Base-by-base conservation (phyloP, 768 basidiomycete species). In the Boletus barrowsii region DNA sequence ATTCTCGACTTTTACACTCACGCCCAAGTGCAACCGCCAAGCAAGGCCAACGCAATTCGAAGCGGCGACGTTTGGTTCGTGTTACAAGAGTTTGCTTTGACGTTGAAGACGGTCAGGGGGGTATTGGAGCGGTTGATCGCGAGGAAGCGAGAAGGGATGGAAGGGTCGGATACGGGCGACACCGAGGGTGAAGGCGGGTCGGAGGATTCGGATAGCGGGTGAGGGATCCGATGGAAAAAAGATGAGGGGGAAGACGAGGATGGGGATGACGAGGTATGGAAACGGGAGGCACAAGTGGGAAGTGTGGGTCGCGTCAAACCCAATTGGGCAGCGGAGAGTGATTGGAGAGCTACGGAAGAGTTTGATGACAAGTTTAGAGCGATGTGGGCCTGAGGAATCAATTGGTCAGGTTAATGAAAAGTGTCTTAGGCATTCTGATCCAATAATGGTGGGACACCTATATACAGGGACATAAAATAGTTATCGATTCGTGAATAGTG, bases 1-100 rank as follows among this genome's bases (percentile, higher is more conserved):
- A 65, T 88, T 15, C 70, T 80, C 42, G 88, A 90, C 62, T 90
- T 87, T 68, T 87, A 79, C 62, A 76, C 65, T 1, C 88, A 89
- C 53, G 88, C 87, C 0, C 83, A 84, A 62, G 69, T 73, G 8
- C 62, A 68, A 3, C 72, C 81, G 2, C 65, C 87, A 33, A 72
- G 71, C 11, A 57, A 57, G 0, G 82, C 83, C 5, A 87, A 87
- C 47, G 81, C 76, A 2, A 83, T 87, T 41, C 70, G 84, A n/a
- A 64, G 69, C 5, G 83, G 83, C 10, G 84, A 87, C 24, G 56
- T 86, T n/a, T 87, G 86, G 84, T 86, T 79, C 65, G 57, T 78
- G 7, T 72, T 88, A 29, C 70, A 87, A 58, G 83, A 84, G 42
- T 87, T 87, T 63, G 58, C 59, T 14, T 62, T 86, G 59, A 75